Percentiles rank a stretch among this genome's conserved stretches.
Conservation (phyloP, 768 basidiomycete genomes). For the Tricholoma furcatifolium region DNA sequence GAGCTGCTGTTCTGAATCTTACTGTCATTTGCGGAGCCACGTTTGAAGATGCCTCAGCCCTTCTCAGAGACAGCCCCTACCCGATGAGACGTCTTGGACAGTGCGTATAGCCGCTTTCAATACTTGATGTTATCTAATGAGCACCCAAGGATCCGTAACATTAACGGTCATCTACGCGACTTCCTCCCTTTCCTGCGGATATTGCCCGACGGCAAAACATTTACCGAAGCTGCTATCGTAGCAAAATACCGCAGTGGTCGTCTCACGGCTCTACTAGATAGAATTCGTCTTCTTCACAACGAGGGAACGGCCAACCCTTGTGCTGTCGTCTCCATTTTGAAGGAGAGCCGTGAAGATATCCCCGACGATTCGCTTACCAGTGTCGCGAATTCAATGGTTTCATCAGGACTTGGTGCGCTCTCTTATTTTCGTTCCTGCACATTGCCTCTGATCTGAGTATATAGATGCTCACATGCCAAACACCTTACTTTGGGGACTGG, state of each 20-base stretch:
- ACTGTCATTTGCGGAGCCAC: slow-evolving; percentile 14
- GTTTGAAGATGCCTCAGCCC: slow-evolving; percentile 8
- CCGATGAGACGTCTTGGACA: slow-evolving; percentile 20
- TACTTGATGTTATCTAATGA: neutral
- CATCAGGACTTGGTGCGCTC: slow-evolving; percentile 14
- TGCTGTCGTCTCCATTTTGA: slow-evolving; percentile 11
- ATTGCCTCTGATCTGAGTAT: neutral
- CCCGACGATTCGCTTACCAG: slow-evolving; percentile 15
- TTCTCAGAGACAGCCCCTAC: slow-evolving; percentile 14
- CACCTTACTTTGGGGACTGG: slow-evolving; percentile 16
- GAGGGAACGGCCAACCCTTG: slow-evolving; percentile 11
- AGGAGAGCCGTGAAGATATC: slow-evolving; percentile 11
- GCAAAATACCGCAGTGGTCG: slow-evolving; percentile 14
- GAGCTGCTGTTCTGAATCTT: slow-evolving; percentile 11
- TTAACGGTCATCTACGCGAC: slow-evolving; percentile 14
- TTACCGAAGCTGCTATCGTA: slow-evolving; percentile 12
- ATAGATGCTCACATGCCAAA: slow-evolving; percentile 18
- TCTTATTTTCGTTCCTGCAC: neutral
- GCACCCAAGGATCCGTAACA: slow-evolving; percentile 12
- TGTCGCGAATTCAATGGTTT: slow-evolving; percentile 18
- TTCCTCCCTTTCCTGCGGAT: slow-evolving; percentile 16
- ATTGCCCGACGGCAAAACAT: slow-evolving; percentile 8
- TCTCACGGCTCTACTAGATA: slow-evolving; percentile 7
- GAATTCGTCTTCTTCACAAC: slow-evolving; percentile 3
- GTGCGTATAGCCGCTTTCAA: slow-evolving; percentile 1